Conservation (phyloP, 2,329 filamentous ascomycete genomes). For the Beauveria rudraprayagi region DNA sequence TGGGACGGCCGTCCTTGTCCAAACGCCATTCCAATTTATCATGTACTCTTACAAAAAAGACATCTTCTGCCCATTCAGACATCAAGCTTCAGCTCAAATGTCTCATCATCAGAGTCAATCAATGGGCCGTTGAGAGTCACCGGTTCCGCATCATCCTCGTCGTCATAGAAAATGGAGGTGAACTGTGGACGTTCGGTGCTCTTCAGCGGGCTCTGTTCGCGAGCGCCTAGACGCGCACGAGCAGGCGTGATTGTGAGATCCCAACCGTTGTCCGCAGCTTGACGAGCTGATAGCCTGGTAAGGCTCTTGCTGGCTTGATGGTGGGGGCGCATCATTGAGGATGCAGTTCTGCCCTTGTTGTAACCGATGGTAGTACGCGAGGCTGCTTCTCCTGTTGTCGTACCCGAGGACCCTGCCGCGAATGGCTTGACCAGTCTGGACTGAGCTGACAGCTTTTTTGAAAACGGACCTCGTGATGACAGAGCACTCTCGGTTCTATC, state of each 20-base stretch:
- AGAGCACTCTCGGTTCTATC: constrained; percentile 12
- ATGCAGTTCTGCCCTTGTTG: constrained; percentile 60
- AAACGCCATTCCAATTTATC: constrained; percentile 15
- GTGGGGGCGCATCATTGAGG: constrained; percentile 34
- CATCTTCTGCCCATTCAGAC: constrained; percentile 14
- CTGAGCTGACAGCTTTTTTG: constrained; percentile 8
- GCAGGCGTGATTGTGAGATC: constrained; percentile 42
- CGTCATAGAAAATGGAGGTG: constrained; percentile 50
- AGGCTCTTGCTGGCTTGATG: constrained; percentile 10
- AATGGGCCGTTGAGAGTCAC: constrained; percentile 17
- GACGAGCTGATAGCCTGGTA: constrained; percentile 4
- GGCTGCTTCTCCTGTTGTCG: constrained; percentile 53
- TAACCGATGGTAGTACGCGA: constrained; percentile 83
- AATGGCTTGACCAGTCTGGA: constrained; percentile 18
- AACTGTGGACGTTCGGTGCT: constrained; percentile 40
- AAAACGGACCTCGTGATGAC: neutral
- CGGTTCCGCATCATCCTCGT: constrained; percentile 29
- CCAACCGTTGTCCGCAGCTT: constrained; percentile 12
- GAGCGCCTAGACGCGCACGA: constrained; percentile 18
- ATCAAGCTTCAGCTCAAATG: constrained; percentile 47
- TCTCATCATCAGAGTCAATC: constrained; percentile 33
- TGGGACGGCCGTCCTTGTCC: constrained; percentile 1
- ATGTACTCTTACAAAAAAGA: constrained; percentile 13
- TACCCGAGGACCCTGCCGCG: constrained; percentile 34
- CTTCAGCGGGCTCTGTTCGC: constrained; percentile 15